These are phyloP conservation scores for Fonsecaea pugnacius DNA, from an alignment of 2,329 filamentous ascomycete genomes.

Conservation along the genomic window DNA sequence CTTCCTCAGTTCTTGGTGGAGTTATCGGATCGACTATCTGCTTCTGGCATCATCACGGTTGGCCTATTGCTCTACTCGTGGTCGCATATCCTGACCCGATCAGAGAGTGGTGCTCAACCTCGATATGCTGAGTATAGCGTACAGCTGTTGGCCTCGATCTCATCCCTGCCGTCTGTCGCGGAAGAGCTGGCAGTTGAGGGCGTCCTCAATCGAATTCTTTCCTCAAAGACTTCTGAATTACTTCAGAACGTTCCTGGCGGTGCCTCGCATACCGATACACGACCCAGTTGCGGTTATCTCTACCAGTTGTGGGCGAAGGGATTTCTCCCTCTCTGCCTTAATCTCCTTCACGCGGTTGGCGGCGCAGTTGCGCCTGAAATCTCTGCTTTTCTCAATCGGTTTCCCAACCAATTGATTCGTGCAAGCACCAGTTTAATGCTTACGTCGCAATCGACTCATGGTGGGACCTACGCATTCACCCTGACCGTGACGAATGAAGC, in stretches of 20 bases:
- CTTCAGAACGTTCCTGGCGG: constrained; percentile 67
- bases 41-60: constrained; percentile 73
- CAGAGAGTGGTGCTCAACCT: constrained; percentile 68
- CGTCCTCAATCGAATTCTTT: constrained; percentile 76
- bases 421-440: constrained; percentile 72
- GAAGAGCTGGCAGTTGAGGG: constrained; percentile 90
- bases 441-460: constrained; percentile 46
- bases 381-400: constrained; percentile 84
- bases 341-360: constrained; percentile 81
- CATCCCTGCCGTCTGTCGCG: constrained; percentile 76
- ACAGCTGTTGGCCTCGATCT: constrained; percentile 85
- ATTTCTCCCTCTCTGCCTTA: constrained; percentile 83
- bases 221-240: constrained; percentile 76
- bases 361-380: constrained; percentile 82
- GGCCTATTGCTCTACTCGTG: constrained; percentile 90
- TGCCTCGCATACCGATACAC: constrained; percentile 78
- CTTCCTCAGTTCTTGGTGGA: constrained; percentile 73
- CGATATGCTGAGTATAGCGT: constrained; percentile 92
- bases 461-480: constrained; percentile 47
- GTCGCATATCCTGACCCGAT: constrained; percentile 77
- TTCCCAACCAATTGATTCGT: constrained; percentile 74
- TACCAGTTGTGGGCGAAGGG: constrained; percentile 91
- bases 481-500: constrained; percentile 33
- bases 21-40: constrained; percentile 69
- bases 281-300: constrained; percentile 69